phyloP scores from a whole-genome alignment of 2,329 filamentous ascomycete genomes.

The Ramichloridium luteum region DNA sequence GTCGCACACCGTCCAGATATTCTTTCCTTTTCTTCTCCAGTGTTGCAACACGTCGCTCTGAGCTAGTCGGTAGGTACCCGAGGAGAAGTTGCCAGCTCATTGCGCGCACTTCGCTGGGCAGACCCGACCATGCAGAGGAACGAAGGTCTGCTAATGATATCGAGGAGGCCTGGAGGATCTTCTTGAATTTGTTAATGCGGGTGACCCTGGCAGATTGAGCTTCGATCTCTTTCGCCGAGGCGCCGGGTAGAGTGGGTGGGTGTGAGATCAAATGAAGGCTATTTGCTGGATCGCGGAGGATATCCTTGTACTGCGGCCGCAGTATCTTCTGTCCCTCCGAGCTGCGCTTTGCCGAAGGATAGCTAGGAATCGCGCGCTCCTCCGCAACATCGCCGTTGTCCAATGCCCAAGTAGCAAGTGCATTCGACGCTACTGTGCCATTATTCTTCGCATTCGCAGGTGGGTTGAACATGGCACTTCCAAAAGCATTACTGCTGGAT shows the following conservation, averaged over 20 bases:
- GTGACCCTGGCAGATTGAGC: constrained; percentile 77
- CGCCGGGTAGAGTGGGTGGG: constrained; percentile 58
- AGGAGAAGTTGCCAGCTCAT: constrained; percentile 98
- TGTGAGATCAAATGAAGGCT: constrained; percentile 90
- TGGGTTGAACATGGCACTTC: constrained; percentile 1
- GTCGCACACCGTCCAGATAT: constrained; percentile 79
- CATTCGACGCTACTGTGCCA: background rate
- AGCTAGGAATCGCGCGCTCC: constrained; percentile 61
- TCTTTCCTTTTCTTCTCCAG: constrained; percentile 92
- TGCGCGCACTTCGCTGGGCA: constrained; percentile 87
- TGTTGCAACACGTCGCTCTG: constrained; percentile 77
- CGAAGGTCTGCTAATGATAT: constrained; percentile 77
- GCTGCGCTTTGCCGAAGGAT: constrained; percentile 71
- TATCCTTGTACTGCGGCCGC: constrained; percentile 94
- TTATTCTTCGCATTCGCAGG: constrained; percentile 7
- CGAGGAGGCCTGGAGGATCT: constrained; percentile 80
- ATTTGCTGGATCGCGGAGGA: constrained; percentile 75
- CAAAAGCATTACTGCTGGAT: constrained; percentile 5
- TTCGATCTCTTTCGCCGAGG: constrained; percentile 72
- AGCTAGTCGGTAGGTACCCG: constrained; percentile 93
- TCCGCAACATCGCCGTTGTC: constrained; percentile 92
- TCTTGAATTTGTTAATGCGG: constrained; percentile 97
- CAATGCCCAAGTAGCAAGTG: constrained; percentile 43
- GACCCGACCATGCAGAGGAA: constrained; percentile 80
- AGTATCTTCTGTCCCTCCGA: constrained; percentile 80